Base-by-base conservation (phyloP, 371 early-diverging fungal species). In the Quaeritorhiza haematococci region DNA sequence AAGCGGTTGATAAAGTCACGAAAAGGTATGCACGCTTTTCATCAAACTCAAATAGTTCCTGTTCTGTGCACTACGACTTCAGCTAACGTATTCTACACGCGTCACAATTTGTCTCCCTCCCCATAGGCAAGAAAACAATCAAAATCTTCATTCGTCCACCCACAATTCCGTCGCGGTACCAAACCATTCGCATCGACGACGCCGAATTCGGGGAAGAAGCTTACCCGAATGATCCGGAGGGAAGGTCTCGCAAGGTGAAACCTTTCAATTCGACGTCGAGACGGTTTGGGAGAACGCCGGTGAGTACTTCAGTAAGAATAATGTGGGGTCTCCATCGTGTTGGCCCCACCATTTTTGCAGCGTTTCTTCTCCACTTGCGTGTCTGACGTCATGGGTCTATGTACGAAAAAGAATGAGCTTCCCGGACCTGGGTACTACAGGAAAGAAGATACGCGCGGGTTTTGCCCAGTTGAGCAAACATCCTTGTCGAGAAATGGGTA, bases 341-440 rank as follows among this genome's bases (percentile, higher is more conserved):
- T n/a, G n/a, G n/a, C n/a, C n/a, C n/a, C n/a, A n/a, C n/a, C n/a
- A n/a, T n/a, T n/a, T n/a, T 49, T 4, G 24, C n/a, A 32, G 19
- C 17, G 21, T 24, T 21, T 21, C 35, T 15, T 35, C 35, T 52
- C 35, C 7, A 10, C 30, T 5, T 17, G 13, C n/a, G 4, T 5
- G 45, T 45, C 45, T 45, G 45, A n/a, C 7, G 5, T 45, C 15
- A 23, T 32, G 8, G 21, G 29, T 21, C 43, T 13, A 13, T 55
- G 27, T 19, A 2, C 19, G n/a, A 28, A 13, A 50, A 59, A 66
- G 67, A 61, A 71, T 50, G 76, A 76, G 32, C 58, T 76, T 3
- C 76, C 76, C 2, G 76, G 76, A 7, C 76, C 76, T 3, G 76
- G 76, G 44, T 76, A 76, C 46, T 76, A 73, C 59, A 33, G 48